A percentile compares a stretch with the other conserved stretches of the same genome.
Evolutionary conservation across 306 rosid species (phyloP).

Genomic region (Mimosa bimucronata): DNA sequence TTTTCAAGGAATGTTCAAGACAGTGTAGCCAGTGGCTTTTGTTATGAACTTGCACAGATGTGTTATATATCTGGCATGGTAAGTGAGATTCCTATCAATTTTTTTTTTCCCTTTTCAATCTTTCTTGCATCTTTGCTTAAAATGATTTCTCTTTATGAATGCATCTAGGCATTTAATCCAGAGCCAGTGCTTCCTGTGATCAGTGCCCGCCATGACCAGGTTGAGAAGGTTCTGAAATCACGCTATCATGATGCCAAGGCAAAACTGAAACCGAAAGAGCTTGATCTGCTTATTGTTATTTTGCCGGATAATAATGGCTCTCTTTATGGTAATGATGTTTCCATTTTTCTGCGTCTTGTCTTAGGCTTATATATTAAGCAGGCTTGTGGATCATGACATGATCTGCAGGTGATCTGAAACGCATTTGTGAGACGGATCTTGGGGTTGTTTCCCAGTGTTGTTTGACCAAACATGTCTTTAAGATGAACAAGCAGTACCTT

Average conservation of each 20-base stretch:
- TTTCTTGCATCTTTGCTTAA: background rate
- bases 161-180: slow-evolving; percentile 63
- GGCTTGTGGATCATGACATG: background rate
- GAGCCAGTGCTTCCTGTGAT: slow-evolving; percentile 76
- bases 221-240: slow-evolving; percentile 77
- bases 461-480: slow-evolving; percentile 80
- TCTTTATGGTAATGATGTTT: slow-evolving; percentile 70
- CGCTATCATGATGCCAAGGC: slow-evolving; percentile 77
- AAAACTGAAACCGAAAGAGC: slow-evolving; percentile 65
- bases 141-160: background rate
- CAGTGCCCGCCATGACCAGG: slow-evolving; percentile 86
- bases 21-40: slow-evolving; percentile 72
- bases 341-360: background rate
- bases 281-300: slow-evolving; percentile 87
- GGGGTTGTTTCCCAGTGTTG: slow-evolving; percentile 97
- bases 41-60: slow-evolving; percentile 88
- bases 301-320: slow-evolving; percentile 95
- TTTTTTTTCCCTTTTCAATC: background rate
- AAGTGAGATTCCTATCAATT: slow-evolving; percentile 2
- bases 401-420: slow-evolving; percentile 81
- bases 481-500: slow-evolving; percentile 88
- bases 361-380: background rate
- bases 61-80: slow-evolving; percentile 96
- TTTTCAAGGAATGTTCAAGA: slow-evolving; percentile 86
- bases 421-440: slow-evolving; percentile 95